Base-by-base conservation (phyloP, 441 rosid species). In the Croton setiger region DNA sequence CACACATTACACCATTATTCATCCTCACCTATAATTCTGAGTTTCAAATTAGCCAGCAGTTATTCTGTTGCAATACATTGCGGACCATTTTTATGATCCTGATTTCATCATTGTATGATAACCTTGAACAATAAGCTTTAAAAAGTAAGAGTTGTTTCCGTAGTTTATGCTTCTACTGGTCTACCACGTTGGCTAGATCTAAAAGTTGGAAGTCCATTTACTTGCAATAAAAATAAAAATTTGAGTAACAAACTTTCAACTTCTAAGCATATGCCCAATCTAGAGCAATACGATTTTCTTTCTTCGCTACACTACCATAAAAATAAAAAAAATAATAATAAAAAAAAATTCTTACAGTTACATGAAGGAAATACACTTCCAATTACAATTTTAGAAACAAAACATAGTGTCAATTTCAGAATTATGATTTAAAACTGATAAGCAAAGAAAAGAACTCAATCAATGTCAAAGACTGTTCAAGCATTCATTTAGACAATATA, bases 401-500 rank as follows among this genome's bases (percentile, higher is more conserved):
- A 45, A 61, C 20, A 44, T 21, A 23, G 17, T 36, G 35, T 43
- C 8, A 35, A 31, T 43, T 54, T 54, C 35, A 27, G 51, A 55
- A 52, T 18, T 60, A 18, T 6, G 21, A 39, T 43, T 45, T 63
- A n/a, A 41, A 36, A 31, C 41, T 27, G 44, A 39, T 37, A 35
- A 45, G 5, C 11, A 66, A 66, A 47, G 15, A 23, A 69, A 20
- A 17, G 60, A 63, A 67, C 61, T 0, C 36, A 65, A 37, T 64
- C 17, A 33, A 33, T 43, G 36, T 33, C 57, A 23, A 7, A 49
- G n/a, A 45, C 56, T 14, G 15, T 33, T 45, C 58, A 63, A 47
- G 47, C 33, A 66, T 15, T 61, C 31, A 52, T 35, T 21, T 59
- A 70, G 70, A 67, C 13, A 74, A 60, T 37, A 76, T 35, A 41